Conservation (phyloP, 2,329 filamentous ascomycete genomes). For the Xylaria hypoxylon region DNA sequence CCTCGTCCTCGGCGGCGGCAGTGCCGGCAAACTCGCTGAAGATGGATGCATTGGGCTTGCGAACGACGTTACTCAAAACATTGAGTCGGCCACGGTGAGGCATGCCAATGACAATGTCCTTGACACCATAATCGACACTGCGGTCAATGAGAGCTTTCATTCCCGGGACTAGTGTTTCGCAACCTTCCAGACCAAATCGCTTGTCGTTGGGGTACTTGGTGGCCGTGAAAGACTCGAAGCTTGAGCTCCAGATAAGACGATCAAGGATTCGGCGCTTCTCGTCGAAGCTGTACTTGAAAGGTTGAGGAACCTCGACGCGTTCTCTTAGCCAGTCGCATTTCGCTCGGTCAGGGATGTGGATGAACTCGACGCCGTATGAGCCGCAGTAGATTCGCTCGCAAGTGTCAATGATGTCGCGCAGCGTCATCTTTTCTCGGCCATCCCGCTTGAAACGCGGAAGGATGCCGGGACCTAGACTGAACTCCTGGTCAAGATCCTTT, state of each 20-base stretch:
- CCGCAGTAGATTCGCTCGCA: slow-evolving; percentile 98
- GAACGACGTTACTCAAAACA: slow-evolving; percentile 96
- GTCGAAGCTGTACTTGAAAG: slow-evolving; percentile 97
- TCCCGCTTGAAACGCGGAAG: slow-evolving; percentile 92
- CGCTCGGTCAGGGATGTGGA: slow-evolving; percentile 96
- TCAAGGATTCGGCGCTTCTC: slow-evolving; percentile 98
- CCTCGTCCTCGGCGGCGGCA: slow-evolving; percentile 88
- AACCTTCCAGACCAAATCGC: slow-evolving; percentile 97
- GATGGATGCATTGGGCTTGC: slow-evolving; percentile 99
- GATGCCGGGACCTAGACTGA: slow-evolving; percentile 92
- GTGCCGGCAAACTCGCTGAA: slow-evolving; percentile 98
- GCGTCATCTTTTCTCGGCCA: slow-evolving; percentile 91
- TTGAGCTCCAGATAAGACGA: slow-evolving; percentile 97
- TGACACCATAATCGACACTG: slow-evolving; percentile 97
- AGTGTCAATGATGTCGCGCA: slow-evolving; percentile 90
- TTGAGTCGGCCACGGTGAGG: slow-evolving; percentile 98
- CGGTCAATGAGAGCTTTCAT: slow-evolving; percentile 99
- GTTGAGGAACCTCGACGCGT: slow-evolving; percentile 90
- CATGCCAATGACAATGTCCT: slow-evolving; percentile 99
- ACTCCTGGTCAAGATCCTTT: slow-evolving; percentile 92
- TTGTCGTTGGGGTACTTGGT: slow-evolving; percentile 99
- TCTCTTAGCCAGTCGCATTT: slow-evolving; percentile 99
- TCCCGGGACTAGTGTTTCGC: slow-evolving; percentile 94
- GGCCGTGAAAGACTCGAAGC: slow-evolving; percentile 93
- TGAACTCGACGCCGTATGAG: slow-evolving; percentile 98